These are phyloP conservation scores for Krasilnikovozyma curviuscula DNA, from an alignment of 768 basidiomycete species.

Conservation along the genomic window DNA sequence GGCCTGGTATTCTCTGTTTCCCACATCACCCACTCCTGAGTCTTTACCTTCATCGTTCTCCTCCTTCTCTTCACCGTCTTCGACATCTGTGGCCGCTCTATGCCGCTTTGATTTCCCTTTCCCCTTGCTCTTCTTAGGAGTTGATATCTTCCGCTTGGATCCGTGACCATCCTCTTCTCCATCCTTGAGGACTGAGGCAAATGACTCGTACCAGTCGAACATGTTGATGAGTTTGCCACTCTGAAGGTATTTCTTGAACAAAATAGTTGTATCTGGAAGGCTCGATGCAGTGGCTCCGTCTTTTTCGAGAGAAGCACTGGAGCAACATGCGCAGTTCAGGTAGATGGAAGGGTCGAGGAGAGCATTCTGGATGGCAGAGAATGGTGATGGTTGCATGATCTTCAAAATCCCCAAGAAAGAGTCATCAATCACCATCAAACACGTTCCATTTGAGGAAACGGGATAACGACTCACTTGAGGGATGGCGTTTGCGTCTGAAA, in stretches of 20 bases:
- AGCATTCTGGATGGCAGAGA: slow-evolving; percentile 6
- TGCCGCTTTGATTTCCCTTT: background rate
- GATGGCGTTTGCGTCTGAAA: too few species aligned
- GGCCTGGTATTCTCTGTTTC: slow-evolving; percentile 1
- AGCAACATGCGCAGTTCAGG: slow-evolving; percentile 5
- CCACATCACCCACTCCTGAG: background rate
- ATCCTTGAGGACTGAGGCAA: slow-evolving; percentile 44
- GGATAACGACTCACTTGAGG: too few species aligned
- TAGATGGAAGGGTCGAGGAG: slow-evolving; percentile 7
- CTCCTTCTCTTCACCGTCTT: background rate
- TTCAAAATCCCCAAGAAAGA: too few species aligned
- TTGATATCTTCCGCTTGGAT: background rate
- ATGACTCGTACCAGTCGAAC: slow-evolving; percentile 74
- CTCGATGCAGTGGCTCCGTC: slow-evolving; percentile 16
- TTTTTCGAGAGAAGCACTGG: background rate
- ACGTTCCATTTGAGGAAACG: too few species aligned
- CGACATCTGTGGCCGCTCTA: background rate
- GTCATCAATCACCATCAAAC: too few species aligned
- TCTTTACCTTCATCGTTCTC: background rate
- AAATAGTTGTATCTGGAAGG: slow-evolving; percentile 54
- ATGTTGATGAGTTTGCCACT: slow-evolving; percentile 67
- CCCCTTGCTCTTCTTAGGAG: background rate
- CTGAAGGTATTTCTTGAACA: slow-evolving; percentile 57
- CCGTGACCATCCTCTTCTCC: slow-evolving; percentile 27
- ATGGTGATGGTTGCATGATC: slow-evolving; percentile 9